These are phyloP conservation scores for Phialophora verrucosa DNA, from an alignment of 2,329 filamentous ascomycete species.

Conservation along the genomic window DNA sequence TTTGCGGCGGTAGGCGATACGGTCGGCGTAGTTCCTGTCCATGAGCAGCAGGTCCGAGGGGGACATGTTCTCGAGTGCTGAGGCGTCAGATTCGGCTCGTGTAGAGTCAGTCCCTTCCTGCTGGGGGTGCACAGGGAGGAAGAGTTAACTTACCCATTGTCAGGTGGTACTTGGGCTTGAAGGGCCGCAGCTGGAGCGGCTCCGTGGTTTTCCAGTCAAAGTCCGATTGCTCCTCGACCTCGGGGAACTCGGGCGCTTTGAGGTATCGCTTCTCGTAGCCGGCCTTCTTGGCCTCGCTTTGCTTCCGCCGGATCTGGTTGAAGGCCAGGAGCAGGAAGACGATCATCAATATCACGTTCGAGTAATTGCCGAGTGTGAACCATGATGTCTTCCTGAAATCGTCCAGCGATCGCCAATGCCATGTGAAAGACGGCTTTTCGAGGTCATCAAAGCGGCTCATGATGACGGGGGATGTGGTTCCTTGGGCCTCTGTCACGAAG, in stretches of 20 bases:
- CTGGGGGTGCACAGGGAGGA: background rate
- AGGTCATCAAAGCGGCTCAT: slow-evolving; percentile 41
- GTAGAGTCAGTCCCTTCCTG: slow-evolving; percentile 31
- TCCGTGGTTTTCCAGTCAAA: slow-evolving; percentile 60
- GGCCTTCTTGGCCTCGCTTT: slow-evolving; percentile 29
- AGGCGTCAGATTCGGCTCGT: slow-evolving; percentile 29
- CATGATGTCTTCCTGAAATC: slow-evolving; percentile 31
- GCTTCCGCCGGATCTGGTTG: slow-evolving; percentile 27
- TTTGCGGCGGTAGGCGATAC: slow-evolving; percentile 56
- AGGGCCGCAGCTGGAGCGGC: slow-evolving; percentile 61
- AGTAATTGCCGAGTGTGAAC: slow-evolving; percentile 37
- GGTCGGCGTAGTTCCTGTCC: slow-evolving; percentile 63
- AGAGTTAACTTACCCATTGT: slow-evolving; percentile 61
- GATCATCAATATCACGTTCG: slow-evolving; percentile 33
- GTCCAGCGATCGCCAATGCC: slow-evolving; percentile 35
- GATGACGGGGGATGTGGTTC: background rate
- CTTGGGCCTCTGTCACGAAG: background rate
- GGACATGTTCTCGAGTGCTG: slow-evolving; percentile 60
- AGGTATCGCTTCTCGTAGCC: slow-evolving; percentile 34
- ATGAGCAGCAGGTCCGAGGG: slow-evolving; percentile 63
- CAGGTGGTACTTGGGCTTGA: slow-evolving; percentile 66
- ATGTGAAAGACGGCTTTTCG: slow-evolving; percentile 34
- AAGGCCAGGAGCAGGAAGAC: slow-evolving; percentile 31
- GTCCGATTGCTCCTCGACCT: slow-evolving; percentile 50
- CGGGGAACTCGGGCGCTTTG: slow-evolving; percentile 39